Conservation (phyloP, 352 stramenopile genomes). For the Globisporangium mamillatum region DNA sequence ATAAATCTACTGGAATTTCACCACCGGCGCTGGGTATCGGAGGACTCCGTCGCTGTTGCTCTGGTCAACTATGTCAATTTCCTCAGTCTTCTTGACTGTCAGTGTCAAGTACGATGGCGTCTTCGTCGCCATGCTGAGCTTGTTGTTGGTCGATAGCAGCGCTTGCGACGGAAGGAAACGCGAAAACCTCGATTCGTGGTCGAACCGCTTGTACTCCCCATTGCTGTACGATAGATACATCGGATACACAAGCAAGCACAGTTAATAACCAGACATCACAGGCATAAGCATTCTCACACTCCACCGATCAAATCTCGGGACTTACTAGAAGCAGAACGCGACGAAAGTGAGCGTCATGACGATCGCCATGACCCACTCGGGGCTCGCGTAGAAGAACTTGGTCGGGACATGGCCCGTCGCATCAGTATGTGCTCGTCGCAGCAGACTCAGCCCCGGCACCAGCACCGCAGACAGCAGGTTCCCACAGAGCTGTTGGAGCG, state of each 20-base stretch:
- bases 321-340: constrained; percentile 31
- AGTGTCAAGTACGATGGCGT: neutral
- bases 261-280: neutral
- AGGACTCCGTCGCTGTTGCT: neutral
- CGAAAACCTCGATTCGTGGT: constrained; percentile 13
- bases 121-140: neutral
- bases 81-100: neutral
- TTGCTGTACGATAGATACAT: constrained; percentile 16
- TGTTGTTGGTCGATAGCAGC: neutral
- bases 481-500: constrained; percentile 68
- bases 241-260: neutral
- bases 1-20: neutral
- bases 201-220: constrained; percentile 32
- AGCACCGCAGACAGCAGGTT: constrained; percentile 68
- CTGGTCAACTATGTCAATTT: neutral
- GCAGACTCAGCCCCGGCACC: constrained; percentile 48
- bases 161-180: neutral
- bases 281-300: too few species aligned
- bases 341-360: constrained; percentile 39
- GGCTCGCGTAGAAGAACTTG: constrained; percentile 44
- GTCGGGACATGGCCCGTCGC: constrained; percentile 25
- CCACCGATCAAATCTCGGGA: neutral
- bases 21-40: neutral
- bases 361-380: constrained; percentile 50
- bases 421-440: constrained; percentile 35